A percentile compares a stretch with the other conserved stretches of the same genome.
Evolutionary conservation across 768 basidiomycete genomes (phyloP).

Genomic region (Calocera cornea): DNA sequence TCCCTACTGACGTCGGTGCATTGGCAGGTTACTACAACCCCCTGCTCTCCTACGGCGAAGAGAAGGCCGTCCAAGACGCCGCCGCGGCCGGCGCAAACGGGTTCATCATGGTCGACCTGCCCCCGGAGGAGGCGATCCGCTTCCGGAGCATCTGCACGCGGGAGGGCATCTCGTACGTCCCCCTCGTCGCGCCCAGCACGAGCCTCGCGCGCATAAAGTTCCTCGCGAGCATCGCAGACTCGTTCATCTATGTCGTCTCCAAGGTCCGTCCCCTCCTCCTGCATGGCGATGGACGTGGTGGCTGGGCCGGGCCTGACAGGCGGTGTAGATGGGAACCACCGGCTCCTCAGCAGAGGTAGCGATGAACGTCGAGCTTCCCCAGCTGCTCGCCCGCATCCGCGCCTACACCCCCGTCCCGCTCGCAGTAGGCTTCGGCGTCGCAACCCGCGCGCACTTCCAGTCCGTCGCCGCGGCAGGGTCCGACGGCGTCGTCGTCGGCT

Average conservation of each 20-base stretch:
- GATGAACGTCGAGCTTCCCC: slow-evolving; percentile 66
- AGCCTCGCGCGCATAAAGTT: slow-evolving; percentile 77
- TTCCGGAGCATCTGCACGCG: slow-evolving; percentile 81
- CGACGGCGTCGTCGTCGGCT: slow-evolving; percentile 90
- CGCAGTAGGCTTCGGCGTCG: slow-evolving; percentile 94
- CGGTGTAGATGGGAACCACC: slow-evolving; percentile 82
- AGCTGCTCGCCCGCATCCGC: slow-evolving; percentile 72
- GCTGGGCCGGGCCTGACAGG: background rate
- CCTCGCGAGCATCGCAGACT: slow-evolving; percentile 84
- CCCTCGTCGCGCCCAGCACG: slow-evolving; percentile 90
- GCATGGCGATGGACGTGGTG: too few relatives aligned
- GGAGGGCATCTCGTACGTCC: slow-evolving; percentile 80
- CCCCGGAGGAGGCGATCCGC: slow-evolving; percentile 85
- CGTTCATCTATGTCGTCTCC: slow-evolving; percentile 97
- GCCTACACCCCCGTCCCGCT: slow-evolving; percentile 66
- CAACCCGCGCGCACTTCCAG: slow-evolving; percentile 79
- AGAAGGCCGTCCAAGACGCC: slow-evolving; percentile 83
- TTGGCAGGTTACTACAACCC: slow-evolving; percentile 99
- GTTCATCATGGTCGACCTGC: slow-evolving; percentile 94
- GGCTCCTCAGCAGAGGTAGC: slow-evolving; percentile 66
- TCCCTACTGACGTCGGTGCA: background rate
- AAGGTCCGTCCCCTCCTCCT: slow-evolving; percentile 42
- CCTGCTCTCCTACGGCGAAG: slow-evolving; percentile 86
- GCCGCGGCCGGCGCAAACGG: slow-evolving; percentile 86
- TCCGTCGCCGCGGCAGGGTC: slow-evolving; percentile 76